These are phyloP conservation scores for Coleophoma crateriformis DNA, from an alignment of 2,329 filamentous ascomycete species.

Conservation along the genomic window DNA sequence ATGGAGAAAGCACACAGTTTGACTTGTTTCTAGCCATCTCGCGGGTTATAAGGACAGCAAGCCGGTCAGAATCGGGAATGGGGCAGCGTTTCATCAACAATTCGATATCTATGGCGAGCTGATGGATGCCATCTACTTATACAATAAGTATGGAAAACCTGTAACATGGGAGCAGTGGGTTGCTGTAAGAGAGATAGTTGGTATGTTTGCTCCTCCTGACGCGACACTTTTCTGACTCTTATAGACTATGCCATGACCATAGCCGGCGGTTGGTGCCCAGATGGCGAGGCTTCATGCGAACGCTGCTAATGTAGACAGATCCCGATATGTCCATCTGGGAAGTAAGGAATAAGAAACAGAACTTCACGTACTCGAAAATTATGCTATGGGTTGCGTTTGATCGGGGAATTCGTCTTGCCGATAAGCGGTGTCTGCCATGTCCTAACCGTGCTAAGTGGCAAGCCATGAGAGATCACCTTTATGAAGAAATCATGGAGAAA, in stretches of 20 bases:
- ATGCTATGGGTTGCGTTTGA: conserved; percentile 82
- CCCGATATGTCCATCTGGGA: conserved; percentile 84
- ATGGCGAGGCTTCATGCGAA: no score
- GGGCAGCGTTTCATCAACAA: conserved; percentile 69
- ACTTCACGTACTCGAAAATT: conserved; percentile 77
- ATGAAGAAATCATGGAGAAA: conserved; percentile 73
- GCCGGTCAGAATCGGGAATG: conserved; percentile 73
- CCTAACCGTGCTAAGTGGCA: conserved; percentile 65
- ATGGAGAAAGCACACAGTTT: conserved; percentile 1
- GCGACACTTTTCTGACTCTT: conserved; percentile 8
- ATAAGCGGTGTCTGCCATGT: conserved; percentile 72
- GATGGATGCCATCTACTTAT: conserved; percentile 72
- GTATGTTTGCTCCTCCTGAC: conserved; percentile 24
- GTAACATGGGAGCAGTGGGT: conserved; percentile 74
- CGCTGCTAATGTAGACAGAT: conserved; percentile 29
- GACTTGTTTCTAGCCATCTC: conserved; percentile 41
- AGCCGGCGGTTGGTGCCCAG: not conserved
- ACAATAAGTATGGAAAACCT: conserved; percentile 75
- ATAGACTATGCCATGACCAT: conserved; percentile 65
- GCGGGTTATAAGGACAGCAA: conserved; percentile 67
- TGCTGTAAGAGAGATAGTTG: conserved; percentile 60
- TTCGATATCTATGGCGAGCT: conserved; percentile 77
- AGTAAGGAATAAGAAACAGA: conserved; percentile 67
- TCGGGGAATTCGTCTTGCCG: conserved; percentile 65
- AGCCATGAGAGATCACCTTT: conserved; percentile 59